A percentile compares a stretch with the other conserved stretches of the same genome.
Evolutionary conservation across 768 basidiomycete genomes (phyloP).

Genomic region (Mycena maculata): DNA sequence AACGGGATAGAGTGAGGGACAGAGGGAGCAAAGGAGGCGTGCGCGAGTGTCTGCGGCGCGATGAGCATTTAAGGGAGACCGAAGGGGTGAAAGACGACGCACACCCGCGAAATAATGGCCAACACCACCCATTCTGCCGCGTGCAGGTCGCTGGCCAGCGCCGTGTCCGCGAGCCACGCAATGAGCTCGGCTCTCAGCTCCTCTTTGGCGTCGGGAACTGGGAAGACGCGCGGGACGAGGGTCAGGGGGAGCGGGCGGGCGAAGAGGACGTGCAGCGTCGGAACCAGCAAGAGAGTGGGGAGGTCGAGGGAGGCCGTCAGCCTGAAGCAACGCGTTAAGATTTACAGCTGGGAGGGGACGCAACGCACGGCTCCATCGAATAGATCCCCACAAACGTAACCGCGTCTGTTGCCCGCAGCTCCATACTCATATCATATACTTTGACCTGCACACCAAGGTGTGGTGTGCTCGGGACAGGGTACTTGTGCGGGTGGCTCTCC

Average conservation of each 20-base stretch:
- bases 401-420: slow-evolving; percentile 67
- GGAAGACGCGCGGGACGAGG: slow-evolving; percentile 54
- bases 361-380: slow-evolving; percentile 68
- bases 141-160: slow-evolving; percentile 72
- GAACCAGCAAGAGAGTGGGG: slow-evolving; percentile 53
- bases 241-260: slow-evolving; percentile 52
- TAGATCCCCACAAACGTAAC: slow-evolving; percentile 81
- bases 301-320: slow-evolving; percentile 57
- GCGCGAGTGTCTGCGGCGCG: slow-evolving; percentile 67
- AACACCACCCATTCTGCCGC: slow-evolving; percentile 84
- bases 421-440: slow-evolving; percentile 68
- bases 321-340: slow-evolving; percentile 35
- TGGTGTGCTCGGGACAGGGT: slow-evolving; percentile 60
- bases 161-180: slow-evolving; percentile 78
- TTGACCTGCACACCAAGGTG: slow-evolving; percentile 83
- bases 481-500: slow-evolving; percentile 65
- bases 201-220: slow-evolving; percentile 37
- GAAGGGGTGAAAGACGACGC: slow-evolving; percentile 41
- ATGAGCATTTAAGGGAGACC: slow-evolving; percentile 3
- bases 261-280: slow-evolving; percentile 79
- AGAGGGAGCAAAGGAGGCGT: slow-evolving; percentile 75
- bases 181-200: slow-evolving; percentile 66
- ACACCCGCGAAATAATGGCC: slow-evolving; percentile 71
- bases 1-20: slow-evolving; percentile 70
- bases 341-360: neutral